phyloP scores from a whole-genome alignment of 306 rosid genomes.

The Macrotyloma uniflorum region DNA sequence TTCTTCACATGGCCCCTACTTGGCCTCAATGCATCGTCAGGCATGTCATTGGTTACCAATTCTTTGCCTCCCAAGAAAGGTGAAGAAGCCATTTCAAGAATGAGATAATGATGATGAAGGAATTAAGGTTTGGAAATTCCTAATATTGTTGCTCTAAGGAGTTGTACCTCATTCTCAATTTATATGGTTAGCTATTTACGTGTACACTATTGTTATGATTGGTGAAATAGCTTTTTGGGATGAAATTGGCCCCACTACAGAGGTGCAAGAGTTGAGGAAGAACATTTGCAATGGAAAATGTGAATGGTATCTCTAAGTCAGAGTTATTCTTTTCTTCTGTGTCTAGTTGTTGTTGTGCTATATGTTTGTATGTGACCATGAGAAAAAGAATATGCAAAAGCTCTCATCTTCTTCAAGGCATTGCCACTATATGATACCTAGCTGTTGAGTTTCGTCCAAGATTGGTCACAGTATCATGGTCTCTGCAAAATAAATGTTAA shows the following conservation, averaged over 20 bases:
- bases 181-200: conserved; percentile 34
- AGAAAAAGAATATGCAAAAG: conserved; percentile 44
- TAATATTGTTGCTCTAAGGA: conserved; percentile 21
- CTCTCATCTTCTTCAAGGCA: conserved; percentile 34
- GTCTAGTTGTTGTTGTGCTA: neutral
- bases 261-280: conserved; percentile 50
- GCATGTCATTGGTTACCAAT: conserved; percentile 52
- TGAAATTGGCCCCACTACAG: conserved; percentile 27
- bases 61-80: conserved; percentile 45
- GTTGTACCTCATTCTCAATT: conserved; percentile 29
- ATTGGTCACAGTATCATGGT: neutral
- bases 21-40: conserved; percentile 58
- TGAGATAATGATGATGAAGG: neutral
- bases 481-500: neutral
- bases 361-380: conserved; percentile 21
- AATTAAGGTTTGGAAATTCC: conserved; percentile 2
- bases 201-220: neutral
- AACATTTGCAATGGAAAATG: conserved; percentile 47
- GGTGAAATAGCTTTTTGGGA: neutral
- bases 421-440: neutral
- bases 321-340: conserved; percentile 72
- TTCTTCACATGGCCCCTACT: conserved; percentile 68
- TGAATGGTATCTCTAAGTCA: conserved; percentile 31
- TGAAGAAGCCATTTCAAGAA: conserved; percentile 48
- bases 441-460: conserved; percentile 12